phyloP scores from a whole-genome alignment of 2,329 filamentous ascomycete genomes.

The Colletotrichum gigasporum region DNA sequence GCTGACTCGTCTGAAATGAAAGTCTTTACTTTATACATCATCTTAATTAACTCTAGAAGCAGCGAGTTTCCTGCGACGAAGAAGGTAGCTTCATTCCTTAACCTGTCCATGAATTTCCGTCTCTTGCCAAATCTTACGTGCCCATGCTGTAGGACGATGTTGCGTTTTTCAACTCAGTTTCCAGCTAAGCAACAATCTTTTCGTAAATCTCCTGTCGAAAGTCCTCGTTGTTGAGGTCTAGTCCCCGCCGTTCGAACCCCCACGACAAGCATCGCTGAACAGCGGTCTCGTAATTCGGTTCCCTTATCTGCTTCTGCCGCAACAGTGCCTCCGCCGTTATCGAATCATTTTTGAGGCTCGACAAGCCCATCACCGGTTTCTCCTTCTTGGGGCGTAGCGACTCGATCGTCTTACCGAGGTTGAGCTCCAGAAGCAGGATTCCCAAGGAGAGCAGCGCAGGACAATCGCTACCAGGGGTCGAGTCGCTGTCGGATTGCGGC shows the following conservation, averaged over 20 bases:
- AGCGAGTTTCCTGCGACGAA: too few relatives aligned
- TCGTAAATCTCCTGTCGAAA: slow-evolving; percentile 12
- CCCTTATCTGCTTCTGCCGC: background rate
- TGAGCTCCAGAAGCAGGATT: slow-evolving; percentile 35
- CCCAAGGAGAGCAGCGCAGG: slow-evolving; percentile 31
- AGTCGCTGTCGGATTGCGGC: background rate
- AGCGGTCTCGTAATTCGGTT: slow-evolving; percentile 33
- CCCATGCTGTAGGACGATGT: background rate
- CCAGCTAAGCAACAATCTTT: background rate
- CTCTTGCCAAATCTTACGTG: too few relatives aligned
- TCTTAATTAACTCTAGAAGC: too few relatives aligned
- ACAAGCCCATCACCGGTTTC: background rate
- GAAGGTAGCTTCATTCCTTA: too few relatives aligned
- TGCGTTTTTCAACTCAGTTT: background rate
- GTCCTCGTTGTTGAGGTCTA: background rate
- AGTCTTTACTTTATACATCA: too few relatives aligned
- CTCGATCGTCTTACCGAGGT: slow-evolving; percentile 12
- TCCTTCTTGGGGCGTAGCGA: background rate
- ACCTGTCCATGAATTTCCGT: too few relatives aligned
- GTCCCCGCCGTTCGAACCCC: background rate
- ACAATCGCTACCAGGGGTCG: background rate
- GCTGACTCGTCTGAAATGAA: too few relatives aligned
- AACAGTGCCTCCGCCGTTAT: background rate
- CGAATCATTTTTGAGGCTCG: background rate
- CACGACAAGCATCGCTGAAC: slow-evolving; percentile 32